A percentile compares a stretch with the other conserved stretches of the same genome.
These are phyloP conservation scores for Thelonectria rubi DNA, from an alignment of 2,329 filamentous ascomycete species.

Conservation along the genomic window DNA sequence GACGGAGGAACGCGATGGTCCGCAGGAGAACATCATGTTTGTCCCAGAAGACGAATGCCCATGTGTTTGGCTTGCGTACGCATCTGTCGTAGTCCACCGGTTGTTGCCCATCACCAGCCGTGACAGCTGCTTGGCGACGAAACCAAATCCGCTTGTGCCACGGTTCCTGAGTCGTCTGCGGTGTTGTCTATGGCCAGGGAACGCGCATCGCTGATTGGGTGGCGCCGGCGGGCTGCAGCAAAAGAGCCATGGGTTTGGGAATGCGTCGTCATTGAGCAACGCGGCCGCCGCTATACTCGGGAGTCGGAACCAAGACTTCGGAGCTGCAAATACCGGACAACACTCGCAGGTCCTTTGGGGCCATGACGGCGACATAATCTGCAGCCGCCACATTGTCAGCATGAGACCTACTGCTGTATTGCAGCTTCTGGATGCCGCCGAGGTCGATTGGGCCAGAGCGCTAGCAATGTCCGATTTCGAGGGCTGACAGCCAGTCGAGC, in stretches of 20 bases:
- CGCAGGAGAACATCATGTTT: neutral
- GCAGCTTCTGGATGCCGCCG: conserved; percentile 21
- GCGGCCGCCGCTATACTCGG: conserved; percentile 10
- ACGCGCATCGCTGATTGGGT: conserved; percentile 13
- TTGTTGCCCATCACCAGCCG: conserved; percentile 7
- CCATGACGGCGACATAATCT: too few species aligned
- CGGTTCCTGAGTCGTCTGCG: conserved; percentile 13
- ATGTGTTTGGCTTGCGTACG: neutral
- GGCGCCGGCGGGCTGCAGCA: conserved; percentile 4
- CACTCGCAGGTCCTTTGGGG: too few species aligned
- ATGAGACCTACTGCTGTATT: conserved; percentile 13
- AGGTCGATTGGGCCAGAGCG: conserved; percentile 2
- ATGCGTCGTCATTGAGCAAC: conserved; percentile 24
- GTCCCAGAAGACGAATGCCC: neutral
- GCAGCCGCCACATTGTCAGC: conserved; percentile 27
- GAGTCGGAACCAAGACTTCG: conserved; percentile 7
- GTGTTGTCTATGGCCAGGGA: conserved; percentile 3
- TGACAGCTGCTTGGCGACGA: conserved; percentile 17
- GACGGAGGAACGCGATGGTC: neutral
- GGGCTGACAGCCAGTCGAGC: conserved; percentile 20
- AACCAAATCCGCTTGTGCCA: conserved; percentile 19
- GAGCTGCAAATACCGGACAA: conserved; percentile 5
- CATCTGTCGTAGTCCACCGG: neutral
- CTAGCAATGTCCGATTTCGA: conserved; percentile 22
- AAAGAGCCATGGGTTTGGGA: conserved; percentile 3